Percentiles rank a stretch among this genome's conserved stretches.
phyloP scores from a whole-genome alignment of 78 protist genomes.

The Dictyostelium capitatum region DNA sequence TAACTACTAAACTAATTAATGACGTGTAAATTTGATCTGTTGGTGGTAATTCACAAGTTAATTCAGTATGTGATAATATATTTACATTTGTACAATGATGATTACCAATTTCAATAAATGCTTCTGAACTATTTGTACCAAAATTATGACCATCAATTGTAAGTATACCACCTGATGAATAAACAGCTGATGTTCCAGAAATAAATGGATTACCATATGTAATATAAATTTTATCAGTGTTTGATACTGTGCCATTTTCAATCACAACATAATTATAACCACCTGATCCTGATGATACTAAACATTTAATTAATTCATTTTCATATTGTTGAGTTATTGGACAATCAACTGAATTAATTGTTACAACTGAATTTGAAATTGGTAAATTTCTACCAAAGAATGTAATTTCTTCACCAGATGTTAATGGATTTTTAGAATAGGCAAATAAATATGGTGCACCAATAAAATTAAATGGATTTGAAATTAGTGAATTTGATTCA shows the following conservation, averaged over 20 bases:
- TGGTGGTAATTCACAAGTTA: not conserved
- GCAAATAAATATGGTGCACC: not conserved
- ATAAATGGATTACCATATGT: not conserved
- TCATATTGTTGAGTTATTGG: not conserved
- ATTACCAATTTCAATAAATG: not conserved
- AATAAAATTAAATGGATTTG: not conserved
- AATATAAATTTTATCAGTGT: not conserved
- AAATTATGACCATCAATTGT: not conserved
- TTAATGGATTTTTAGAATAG: not conserved
- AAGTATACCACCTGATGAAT: not conserved
- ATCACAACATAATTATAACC: not conserved
- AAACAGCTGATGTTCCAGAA: not conserved
- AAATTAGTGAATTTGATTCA: not conserved
- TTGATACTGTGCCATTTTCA: not conserved
- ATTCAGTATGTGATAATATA: not conserved
- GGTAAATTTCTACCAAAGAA: constrained; percentile 9
- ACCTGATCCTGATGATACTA: not conserved
- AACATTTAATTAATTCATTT: not conserved
- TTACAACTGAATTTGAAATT: not conserved
- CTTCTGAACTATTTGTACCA: not conserved
- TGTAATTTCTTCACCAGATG: not conserved
- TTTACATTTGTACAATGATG: not conserved
- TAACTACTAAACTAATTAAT: not conserved
- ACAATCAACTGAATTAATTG: not conserved
- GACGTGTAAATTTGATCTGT: not conserved